Base-by-base conservation (phyloP, 23 red algal genomes). In the Pyropia haitanensis region DNA sequence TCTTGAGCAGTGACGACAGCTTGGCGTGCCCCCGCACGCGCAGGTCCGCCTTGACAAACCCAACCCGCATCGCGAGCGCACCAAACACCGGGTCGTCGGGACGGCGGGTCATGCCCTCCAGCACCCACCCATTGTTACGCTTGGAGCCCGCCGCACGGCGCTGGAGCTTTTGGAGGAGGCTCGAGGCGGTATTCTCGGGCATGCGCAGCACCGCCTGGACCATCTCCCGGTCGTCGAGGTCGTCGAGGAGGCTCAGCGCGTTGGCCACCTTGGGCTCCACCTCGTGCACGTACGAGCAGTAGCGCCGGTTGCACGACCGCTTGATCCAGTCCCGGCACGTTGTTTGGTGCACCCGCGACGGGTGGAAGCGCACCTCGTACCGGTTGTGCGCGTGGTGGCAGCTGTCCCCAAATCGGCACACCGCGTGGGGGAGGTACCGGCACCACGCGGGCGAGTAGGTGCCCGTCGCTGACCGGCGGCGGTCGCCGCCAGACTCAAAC, bases 381-480 rank as follows among this genome's bases (percentile, higher is more conserved):
- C 73, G 67, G 60, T 83, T 83, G 58, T 83, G 79, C 9, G 65
- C 65, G 58, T 73, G 73, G 18, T 67, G 79, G 27, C 79, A 83
- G 16, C 69, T 44, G 48, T 83, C 79, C 5, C 64, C 79, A 60
- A 73, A 73, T 27, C 79, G 79, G 28, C 79, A 83, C 18, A 67
- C 79, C 8, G 49, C 79, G 15, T 83, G 67, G 14, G 71, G 67
- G 27, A 83, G 63, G 60, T 73, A 83, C 5, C 79, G 67, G 58
- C 79, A 83, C 79, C 71, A 73, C 27, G 71, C 67, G 12, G 79
- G 79, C 68, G 71, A 73, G 60, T 83, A 83, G 46, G 71, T 50
- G 34, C 48, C 12, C 16, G 73, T 60, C 20, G 71, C 73, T 3
- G 34, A 30, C 12, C 79, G 53, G 15, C 79, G 53, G n/a, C 79